Evolutionary conservation across 1,139 yeast genomes (phyloP).

Genomic region (Kodamaea anthophila): DNA sequence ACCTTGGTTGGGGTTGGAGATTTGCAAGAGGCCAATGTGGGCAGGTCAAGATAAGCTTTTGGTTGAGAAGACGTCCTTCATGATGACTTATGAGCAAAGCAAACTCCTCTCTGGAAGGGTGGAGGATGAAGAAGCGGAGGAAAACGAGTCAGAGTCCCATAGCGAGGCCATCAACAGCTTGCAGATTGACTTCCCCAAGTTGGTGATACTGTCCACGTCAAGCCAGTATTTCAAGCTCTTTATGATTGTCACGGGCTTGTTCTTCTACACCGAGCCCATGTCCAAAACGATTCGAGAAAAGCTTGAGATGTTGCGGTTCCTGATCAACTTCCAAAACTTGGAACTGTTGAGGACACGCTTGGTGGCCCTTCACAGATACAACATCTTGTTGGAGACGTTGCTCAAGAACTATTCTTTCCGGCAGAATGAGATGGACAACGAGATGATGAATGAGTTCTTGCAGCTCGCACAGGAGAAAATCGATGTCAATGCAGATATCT

Average conservation of each 20-base stretch:
- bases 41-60: conserved; percentile 34
- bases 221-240: conserved; percentile 38
- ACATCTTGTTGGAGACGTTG: conserved; percentile 19
- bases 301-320: conserved; percentile 36
- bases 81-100: conserved; percentile 30
- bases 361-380: conserved; percentile 22
- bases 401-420: conserved; percentile 33
- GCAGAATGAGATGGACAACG: conserved; percentile 28
- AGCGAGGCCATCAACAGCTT: conserved; percentile 16
- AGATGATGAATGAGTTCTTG: conserved; percentile 31
- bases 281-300: conserved; percentile 29
- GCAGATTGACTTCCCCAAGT: conserved; percentile 36
- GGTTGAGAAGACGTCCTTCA: conserved; percentile 33
- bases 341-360: conserved; percentile 25
- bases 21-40: conserved; percentile 31
- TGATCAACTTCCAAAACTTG: conserved; percentile 39
- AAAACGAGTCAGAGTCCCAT: too few species aligned
- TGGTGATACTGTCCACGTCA: conserved; percentile 36
- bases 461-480: conserved; percentile 23
- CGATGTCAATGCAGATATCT: conserved; percentile 30
- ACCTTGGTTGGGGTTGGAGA: conserved; percentile 43
- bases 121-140: conserved; percentile 4
- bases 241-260: conserved; percentile 27
- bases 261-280: conserved; percentile 41
- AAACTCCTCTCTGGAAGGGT: conserved; percentile 20